Percentiles rank a stretch among this genome's conserved stretches.
Conservation (phyloP, 768 basidiomycete genomes). For the Lactifluus subvellereus region DNA sequence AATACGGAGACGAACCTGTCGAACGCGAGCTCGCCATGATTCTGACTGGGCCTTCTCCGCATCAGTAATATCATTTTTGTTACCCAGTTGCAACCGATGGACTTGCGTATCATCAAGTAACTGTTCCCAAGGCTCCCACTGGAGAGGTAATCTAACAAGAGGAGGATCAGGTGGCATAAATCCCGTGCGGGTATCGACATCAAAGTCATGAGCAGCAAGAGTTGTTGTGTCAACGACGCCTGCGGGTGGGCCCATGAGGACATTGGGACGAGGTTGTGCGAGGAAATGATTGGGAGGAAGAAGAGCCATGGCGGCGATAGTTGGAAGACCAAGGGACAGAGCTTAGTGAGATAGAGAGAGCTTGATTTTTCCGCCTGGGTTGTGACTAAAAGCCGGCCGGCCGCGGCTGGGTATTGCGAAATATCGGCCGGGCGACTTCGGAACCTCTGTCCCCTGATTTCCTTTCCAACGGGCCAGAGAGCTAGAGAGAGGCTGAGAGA, state of each 20-base stretch:
- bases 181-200: constrained; percentile 85
- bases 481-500: too few species aligned
- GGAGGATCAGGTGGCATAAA: constrained; percentile 86
- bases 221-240: constrained; percentile 35
- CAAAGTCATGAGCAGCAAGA: constrained; percentile 51
- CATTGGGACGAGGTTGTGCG: constrained; percentile 33
- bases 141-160: constrained; percentile 48
- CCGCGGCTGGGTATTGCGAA: too few species aligned
- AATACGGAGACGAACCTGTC: constrained; percentile 31
- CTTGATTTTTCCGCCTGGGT: too few species aligned
- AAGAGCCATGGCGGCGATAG: constrained; percentile 1
- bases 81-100: constrained; percentile 50
- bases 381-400: too few species aligned
- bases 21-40: constrained; percentile 40
- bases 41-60: constrained; percentile 34
- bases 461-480: too few species aligned
- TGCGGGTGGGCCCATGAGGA: constrained; percentile 24
- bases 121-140: constrained; percentile 72
- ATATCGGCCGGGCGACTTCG: too few species aligned
- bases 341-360: too few species aligned
- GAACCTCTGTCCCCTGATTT: too few species aligned
- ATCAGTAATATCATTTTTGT: constrained; percentile 27
- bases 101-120: constrained; percentile 46
- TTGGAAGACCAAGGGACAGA: not conserved
- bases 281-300: constrained; percentile 32